Evolutionary conservation across 1,284 basidiomycete species (phyloP), one percentile per base, ranked within the genome.

Genomic region (Malassezia sp.): DNA sequence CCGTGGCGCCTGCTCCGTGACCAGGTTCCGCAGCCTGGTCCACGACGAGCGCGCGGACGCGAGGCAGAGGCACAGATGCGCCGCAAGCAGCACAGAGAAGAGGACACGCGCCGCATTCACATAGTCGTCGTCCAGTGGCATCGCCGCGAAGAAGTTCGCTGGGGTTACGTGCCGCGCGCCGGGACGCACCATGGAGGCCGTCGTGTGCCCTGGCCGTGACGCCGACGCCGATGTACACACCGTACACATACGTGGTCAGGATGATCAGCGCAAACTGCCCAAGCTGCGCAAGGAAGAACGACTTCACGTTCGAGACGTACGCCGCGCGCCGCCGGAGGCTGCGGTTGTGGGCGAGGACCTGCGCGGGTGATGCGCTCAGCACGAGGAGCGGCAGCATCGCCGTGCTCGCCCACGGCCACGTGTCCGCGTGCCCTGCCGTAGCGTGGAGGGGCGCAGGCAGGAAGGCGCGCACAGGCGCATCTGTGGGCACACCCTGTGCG

Each of bases 261-360:
- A 67, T 44, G 22, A 67, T 52, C 24, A 56, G 47, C 10, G 57
- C 10, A 4, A 63, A 54, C 36, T 69, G 66, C 7, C 54, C 57
- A 2, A 54, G 50, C 42, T 69, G 66, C 2, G 64, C 62, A 5
- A 47, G 49, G 14, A 61, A 34, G 34, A 69, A 69, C 1, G 63
- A 57, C 28, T 54, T 60, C 23, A 65, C 62, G 36, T 69, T 69
- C 5, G 60, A 63, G 3, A 60, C 54, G 15, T 57, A 58, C 24
- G 56, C 57, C 1, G 57, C 59, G 28, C 52, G 63, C 4, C 66
- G 47, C 18, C 58, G 53, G 29, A 69, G 41, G 36, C 58, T 61
- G 7, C 66, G 56, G 34, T 61, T 61, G 43, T 69, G 66, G 1
- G 59, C 58, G n/a, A 69, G 46, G 22, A 69, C 63, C 33, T 69